Conservation (phyloP, 495 filamentous ascomycete species). For the Lasiosphaeria ovina region DNA sequence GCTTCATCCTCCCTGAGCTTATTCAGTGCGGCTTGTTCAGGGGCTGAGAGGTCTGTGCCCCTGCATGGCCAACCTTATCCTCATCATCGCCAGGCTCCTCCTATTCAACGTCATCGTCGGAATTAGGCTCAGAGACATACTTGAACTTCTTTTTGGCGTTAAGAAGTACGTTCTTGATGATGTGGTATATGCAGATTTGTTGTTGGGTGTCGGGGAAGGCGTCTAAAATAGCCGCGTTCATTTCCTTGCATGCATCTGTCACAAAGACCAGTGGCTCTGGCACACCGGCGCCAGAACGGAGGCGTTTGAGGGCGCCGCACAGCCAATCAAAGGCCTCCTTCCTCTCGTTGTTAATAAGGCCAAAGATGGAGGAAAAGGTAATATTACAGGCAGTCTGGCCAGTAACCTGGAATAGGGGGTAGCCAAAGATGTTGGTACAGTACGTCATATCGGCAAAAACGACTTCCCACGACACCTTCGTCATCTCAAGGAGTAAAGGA, state of each 20-base stretch:
- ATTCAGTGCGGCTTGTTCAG: background rate
- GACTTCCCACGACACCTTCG: background rate
- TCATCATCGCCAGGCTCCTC: too few relatives aligned
- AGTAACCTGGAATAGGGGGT: conserved; percentile 5
- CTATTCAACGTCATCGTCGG: too few relatives aligned
- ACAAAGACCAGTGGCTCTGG: background rate
- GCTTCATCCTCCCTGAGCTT: background rate
- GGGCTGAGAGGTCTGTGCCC: background rate
- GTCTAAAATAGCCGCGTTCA: background rate
- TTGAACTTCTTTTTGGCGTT: conserved; percentile 6
- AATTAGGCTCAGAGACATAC: background rate
- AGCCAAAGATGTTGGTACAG: background rate
- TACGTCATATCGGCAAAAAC: background rate
- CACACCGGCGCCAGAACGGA: background rate
- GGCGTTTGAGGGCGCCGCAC: background rate
- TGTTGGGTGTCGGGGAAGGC: conserved; percentile 2
- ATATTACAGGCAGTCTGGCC: background rate
- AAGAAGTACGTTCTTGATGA: conserved; percentile 4
- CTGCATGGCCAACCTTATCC: background rate
- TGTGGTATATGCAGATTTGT: conserved; percentile 7
- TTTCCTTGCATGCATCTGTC: conserved; percentile 1
- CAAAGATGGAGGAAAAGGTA: background rate
- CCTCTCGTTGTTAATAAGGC: background rate
- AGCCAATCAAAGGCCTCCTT: background rate
- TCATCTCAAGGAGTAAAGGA: background rate